phyloP scores from a whole-genome alignment of 2,329 filamentous ascomycete species.

The Xylaria multiplex region DNA sequence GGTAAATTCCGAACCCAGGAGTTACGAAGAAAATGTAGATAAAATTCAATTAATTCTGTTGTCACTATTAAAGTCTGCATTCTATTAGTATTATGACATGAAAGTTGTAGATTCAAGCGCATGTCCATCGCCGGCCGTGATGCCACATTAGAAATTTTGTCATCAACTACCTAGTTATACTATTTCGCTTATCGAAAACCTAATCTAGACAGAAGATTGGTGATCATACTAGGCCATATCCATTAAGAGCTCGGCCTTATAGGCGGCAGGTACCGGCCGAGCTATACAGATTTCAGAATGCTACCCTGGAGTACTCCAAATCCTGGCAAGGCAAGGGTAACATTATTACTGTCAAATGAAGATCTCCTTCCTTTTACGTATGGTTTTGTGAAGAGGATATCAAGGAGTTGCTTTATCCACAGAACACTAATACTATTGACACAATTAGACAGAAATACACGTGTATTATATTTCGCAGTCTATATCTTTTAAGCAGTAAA shows the following conservation, averaged over 20 bases:
- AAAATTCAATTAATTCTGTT: neutral
- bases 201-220: neutral
- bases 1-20: neutral
- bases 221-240: neutral
- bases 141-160: neutral
- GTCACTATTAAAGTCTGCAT: too few relatives aligned
- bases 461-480: too few relatives aligned
- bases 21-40: conserved; percentile 2
- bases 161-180: neutral
- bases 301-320: conserved; percentile 4
- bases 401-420: neutral
- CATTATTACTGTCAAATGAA: neutral
- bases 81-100: too few relatives aligned
- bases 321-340: neutral
- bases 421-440: neutral
- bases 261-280: conserved; percentile 22
- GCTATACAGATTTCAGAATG: neutral
- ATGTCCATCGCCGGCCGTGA: too few relatives aligned
- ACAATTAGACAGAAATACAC: too few relatives aligned
- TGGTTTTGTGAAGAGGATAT: neutral
- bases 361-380: conserved; percentile 6
- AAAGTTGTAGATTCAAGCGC: too few relatives aligned
- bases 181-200: neutral
- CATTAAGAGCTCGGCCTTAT: neutral
- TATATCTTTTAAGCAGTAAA: too few relatives aligned